Evolutionary conservation across 139 green algal genomes (phyloP).

Genomic region (Parachlorella kessleri): DNA sequence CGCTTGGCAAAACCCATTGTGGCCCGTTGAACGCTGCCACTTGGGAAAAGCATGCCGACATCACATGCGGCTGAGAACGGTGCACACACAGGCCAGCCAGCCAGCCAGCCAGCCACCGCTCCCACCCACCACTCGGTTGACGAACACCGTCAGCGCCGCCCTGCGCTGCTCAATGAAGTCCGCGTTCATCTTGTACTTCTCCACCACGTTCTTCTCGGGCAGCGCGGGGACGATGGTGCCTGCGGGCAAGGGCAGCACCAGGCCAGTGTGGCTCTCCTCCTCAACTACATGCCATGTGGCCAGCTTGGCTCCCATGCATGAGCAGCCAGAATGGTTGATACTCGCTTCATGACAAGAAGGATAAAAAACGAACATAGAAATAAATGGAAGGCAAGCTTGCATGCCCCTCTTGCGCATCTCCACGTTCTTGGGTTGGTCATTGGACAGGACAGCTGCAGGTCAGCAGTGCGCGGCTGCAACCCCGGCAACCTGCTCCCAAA

Average conservation of each 20-base stretch:
- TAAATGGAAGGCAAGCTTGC: no score
- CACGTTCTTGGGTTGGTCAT: no score
- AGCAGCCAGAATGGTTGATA: neutral
- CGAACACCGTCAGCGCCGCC: conserved; percentile 79
- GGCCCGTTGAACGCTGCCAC: no score
- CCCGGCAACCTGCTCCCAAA: neutral
- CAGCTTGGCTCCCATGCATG: neutral
- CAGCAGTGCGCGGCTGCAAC: neutral
- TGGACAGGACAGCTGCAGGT: neutral
- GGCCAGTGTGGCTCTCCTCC: no score
- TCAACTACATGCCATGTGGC: no score
- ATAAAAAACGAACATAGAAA: conserved; percentile 1
- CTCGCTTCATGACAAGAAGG: neutral
- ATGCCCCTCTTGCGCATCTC: no score
- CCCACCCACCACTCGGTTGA: conserved; percentile 74
- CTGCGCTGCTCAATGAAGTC: conserved; percentile 93
- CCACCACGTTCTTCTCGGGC: conserved; percentile 90
- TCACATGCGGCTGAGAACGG: no score
- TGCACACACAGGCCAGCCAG: no score
- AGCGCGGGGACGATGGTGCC: conserved; percentile 91
- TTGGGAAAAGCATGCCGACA: no score
- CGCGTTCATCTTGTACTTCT: conserved; percentile 89
- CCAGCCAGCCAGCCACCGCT: no score
- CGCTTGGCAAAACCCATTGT: no score
- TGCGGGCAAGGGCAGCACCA: neutral